Evolutionary conservation across 306 rosid genomes (phyloP).

Genomic region (Begonia loranthoides): DNA sequence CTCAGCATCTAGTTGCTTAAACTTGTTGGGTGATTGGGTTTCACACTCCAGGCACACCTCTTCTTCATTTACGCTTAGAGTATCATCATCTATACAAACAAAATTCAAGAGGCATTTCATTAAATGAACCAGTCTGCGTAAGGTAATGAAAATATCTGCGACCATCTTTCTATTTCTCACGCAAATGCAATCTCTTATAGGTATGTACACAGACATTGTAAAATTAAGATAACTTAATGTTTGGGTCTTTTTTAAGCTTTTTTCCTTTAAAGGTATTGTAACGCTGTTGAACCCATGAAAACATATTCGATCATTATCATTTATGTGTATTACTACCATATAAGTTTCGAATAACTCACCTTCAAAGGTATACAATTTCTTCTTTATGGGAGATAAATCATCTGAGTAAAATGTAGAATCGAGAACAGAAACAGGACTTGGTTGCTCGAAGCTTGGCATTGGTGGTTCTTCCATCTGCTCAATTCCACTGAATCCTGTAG

Average conservation of each 20-base stretch:
- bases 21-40: slow-evolving; percentile 18
- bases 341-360: slow-evolving; percentile 5
- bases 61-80: slow-evolving; percentile 20
- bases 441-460: slow-evolving; percentile 48
- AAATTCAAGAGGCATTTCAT: slow-evolving; percentile 12
- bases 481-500: slow-evolving; percentile 21
- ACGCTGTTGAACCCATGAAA: no score
- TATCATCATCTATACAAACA: slow-evolving; percentile 36
- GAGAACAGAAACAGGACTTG: slow-evolving; percentile 90
- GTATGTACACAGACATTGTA: no score
- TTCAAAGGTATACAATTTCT: slow-evolving; percentile 44
- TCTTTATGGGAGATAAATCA: slow-evolving; percentile 83
- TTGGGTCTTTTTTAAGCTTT: no score
- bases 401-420: slow-evolving; percentile 75
- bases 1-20: slow-evolving; percentile 22
- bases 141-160: no score
- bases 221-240: no score
- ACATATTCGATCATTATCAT: no score
- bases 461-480: slow-evolving; percentile 23
- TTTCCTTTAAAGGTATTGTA: no score
- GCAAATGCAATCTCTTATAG: no score
- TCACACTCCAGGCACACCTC: slow-evolving; percentile 24
- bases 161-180: no score
- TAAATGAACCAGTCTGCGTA: no score
- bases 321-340: no score